Evolutionary conservation across 2,329 filamentous ascomycete genomes (phyloP).

Genomic region (Truncatella angustata): DNA sequence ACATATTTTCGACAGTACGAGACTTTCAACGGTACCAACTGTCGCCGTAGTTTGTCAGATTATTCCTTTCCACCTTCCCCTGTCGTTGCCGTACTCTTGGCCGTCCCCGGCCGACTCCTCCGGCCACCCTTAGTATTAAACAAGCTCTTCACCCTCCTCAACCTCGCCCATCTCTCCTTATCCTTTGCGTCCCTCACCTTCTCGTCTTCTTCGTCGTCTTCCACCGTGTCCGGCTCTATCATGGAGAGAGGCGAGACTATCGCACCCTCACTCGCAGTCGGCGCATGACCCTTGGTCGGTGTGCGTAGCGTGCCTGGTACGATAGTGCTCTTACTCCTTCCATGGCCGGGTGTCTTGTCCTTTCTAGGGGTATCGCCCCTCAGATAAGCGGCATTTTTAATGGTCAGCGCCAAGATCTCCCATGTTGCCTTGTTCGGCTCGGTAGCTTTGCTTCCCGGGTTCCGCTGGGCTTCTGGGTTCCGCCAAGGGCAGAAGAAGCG

Average conservation of each 20-base stretch:
- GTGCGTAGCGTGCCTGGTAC: conserved; percentile 5
- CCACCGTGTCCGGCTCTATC: conserved; percentile 22
- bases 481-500: conserved; percentile 84
- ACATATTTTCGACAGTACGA: too few species aligned
- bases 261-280: conserved; percentile 2
- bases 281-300: not conserved
- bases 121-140: conserved; percentile 64
- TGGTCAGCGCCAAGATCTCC: conserved; percentile 51
- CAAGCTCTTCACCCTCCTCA: conserved; percentile 69
- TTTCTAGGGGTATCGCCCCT: conserved; percentile 30
- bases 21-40: too few species aligned
- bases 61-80: not conserved
- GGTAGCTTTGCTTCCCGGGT: conserved; percentile 36
- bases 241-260: conserved; percentile 16
- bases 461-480: conserved; percentile 60
- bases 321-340: conserved; percentile 24
- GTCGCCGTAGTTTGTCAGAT: too few species aligned
- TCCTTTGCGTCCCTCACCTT: conserved; percentile 58
- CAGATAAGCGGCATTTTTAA: conserved; percentile 59
- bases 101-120: conserved; percentile 42
- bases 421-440: conserved; percentile 47
- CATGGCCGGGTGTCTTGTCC: conserved; percentile 24
- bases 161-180: conserved; percentile 70
- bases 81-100: conserved; percentile 4
- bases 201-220: conserved; percentile 38